Evolutionary conservation across 2,329 filamentous ascomycete species (phyloP), one percentile per base, ranked within the genome.

Genomic region (Mollisia scopiformis): DNA sequence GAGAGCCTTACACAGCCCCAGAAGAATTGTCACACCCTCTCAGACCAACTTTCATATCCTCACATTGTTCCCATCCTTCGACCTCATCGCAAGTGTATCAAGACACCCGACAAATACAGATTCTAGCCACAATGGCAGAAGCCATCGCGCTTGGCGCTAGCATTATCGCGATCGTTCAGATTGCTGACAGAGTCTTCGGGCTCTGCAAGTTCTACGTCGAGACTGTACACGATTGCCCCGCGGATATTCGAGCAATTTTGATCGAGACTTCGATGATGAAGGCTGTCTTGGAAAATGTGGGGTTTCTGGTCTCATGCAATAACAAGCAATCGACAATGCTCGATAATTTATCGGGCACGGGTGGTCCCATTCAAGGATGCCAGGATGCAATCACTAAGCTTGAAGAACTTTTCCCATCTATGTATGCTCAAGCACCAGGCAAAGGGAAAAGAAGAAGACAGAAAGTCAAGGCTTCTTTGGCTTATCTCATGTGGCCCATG

Each of bases 141-240:
- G 16, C 14, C 28, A 47, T 56, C 2, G 54, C 23, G 2, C 4
- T 56, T 4, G 35, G 21, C 19, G 54, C 58, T 13, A 61, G 58
- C 49, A 50, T 62, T 16, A 59, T 62, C 49, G 56, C 56, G 3
- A 39, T 62, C 14, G 14, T 55, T 28, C 60, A 62, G 47, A 59
- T 62, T 30, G 41, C 56, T 7, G 60, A 62, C 41, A n/a, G 52
- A 56, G 37, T 62, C 27, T 57, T 62, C 37, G 60, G 57, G 28
- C 27, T 59, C 13, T 62, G 60, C 57, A 62, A 50, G 39, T 52
- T 59, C 50, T 62, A 59, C 35, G 30, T 62, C 23, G 46, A 59
- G 33, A 56, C 51, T 6, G 57, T 59, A 14, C 43, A 56, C 28
- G 57, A 62, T 53, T 52, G 56, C 5, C 60, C 60, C 2, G 47